Percentiles rank a stretch among this genome's conserved stretches.
Evolutionary conservation across 2,329 filamentous ascomycete species (phyloP).

Genomic region (Penicillium brasilianum): DNA sequence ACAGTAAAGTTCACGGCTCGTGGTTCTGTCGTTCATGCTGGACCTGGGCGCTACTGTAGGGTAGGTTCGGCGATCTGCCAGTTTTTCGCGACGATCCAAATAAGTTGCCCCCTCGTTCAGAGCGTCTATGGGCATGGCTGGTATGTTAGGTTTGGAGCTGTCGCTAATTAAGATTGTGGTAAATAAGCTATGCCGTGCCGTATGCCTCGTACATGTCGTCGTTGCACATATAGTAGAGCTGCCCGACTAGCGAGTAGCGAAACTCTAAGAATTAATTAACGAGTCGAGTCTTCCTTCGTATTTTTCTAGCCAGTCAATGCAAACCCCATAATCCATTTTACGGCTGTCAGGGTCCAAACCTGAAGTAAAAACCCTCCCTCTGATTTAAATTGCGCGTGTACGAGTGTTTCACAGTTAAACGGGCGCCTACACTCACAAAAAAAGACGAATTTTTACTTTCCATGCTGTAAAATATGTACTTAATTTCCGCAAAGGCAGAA

Average conservation of each 20-base stretch:
- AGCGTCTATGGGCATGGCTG: slow-evolving; percentile 11
- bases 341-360: no score
- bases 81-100: slow-evolving; percentile 22
- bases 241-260: background rate
- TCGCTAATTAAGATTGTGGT: no score
- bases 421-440: background rate
- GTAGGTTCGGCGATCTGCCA: slow-evolving; percentile 15
- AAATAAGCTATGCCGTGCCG: slow-evolving; percentile 1
- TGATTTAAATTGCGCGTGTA: no score
- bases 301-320: background rate
- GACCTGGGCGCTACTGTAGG: background rate
- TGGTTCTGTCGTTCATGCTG: background rate
- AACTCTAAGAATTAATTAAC: background rate
- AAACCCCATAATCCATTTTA: no score
- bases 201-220: background rate
- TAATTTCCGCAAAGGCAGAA: background rate
- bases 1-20: background rate
- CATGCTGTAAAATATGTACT: background rate
- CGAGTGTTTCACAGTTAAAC: background rate
- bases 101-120: slow-evolving; percentile 8
- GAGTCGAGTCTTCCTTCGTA: background rate
- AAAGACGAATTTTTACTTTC: background rate
- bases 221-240: background rate
- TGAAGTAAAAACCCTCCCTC: no score
- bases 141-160: background rate